phyloP scores from a whole-genome alignment of 2,329 filamentous ascomycete genomes.

The Coniella vitis region DNA sequence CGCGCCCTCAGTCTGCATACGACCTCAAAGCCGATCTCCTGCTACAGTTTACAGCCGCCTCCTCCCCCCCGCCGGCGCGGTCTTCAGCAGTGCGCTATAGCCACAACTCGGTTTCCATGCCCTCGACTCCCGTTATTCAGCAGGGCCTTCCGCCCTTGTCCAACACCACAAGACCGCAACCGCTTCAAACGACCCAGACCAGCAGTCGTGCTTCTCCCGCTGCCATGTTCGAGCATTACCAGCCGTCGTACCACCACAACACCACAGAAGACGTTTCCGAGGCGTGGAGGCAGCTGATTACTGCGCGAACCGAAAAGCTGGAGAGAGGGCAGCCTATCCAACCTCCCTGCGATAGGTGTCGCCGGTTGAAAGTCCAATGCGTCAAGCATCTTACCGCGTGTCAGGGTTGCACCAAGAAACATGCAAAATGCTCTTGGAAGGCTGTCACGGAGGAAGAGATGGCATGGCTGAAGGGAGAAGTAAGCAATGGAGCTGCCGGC shows the following conservation, averaged over 20 bases:
- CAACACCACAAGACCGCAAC: background rate
- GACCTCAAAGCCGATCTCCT: constrained; percentile 49
- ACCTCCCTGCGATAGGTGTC: constrained; percentile 81
- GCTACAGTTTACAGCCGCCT: constrained; percentile 40
- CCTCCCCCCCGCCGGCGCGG: constrained; percentile 17
- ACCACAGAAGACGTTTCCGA: constrained; percentile 22
- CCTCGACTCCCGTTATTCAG: constrained; percentile 24
- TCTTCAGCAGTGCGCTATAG: constrained; percentile 19
- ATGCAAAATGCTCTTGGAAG: constrained; percentile 82
- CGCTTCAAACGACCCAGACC: constrained; percentile 6
- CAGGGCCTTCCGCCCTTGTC: constrained; percentile 1
- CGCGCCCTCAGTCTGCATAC: constrained; percentile 29
- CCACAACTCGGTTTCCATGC: constrained; percentile 24
- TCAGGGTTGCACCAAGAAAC: constrained; percentile 81
- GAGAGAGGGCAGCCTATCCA: constrained; percentile 65
- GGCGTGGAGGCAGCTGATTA: constrained; percentile 50
- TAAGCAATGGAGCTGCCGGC: background rate
- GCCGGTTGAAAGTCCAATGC: constrained; percentile 72
- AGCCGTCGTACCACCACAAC: constrained; percentile 20
- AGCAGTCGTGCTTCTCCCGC: constrained; percentile 24
- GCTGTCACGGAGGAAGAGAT: constrained; percentile 69
- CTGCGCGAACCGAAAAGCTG: constrained; percentile 68
- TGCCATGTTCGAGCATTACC: constrained; percentile 22
- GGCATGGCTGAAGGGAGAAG: constrained; percentile 27
- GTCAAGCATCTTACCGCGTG: constrained; percentile 83